phyloP scores from a whole-genome alignment of 1,284 basidiomycete species.

The Sporisorium reilianum region DNA sequence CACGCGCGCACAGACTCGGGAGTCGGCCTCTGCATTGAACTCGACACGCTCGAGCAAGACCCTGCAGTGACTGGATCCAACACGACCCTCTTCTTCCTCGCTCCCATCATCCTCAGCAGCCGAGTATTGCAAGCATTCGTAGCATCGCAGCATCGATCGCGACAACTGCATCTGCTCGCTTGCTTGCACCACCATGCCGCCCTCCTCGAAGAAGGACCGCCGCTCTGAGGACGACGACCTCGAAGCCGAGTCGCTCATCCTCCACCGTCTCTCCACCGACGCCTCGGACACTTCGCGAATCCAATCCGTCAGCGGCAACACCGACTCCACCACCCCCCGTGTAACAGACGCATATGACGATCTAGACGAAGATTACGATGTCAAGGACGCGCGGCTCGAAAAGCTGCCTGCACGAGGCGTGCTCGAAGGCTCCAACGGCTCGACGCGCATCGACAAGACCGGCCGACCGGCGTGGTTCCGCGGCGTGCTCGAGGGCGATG shows the following conservation, averaged over 20 bases:
- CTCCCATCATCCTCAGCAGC: too few species aligned
- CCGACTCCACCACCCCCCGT: conserved; percentile 13
- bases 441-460: conserved; percentile 55
- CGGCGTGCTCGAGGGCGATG: conserved; percentile 34
- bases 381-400: conserved; percentile 21
- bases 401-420: conserved; percentile 40
- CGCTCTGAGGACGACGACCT: conserved; percentile 41
- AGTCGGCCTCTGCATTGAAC: not conserved
- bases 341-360: conserved; percentile 50
- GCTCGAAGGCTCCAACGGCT: conserved; percentile 40
- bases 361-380: conserved; percentile 38
- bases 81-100: not conserved
- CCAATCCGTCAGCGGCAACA: conserved; percentile 18
- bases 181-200: conserved; percentile 5
- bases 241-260: conserved; percentile 52
- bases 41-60: conserved; percentile 1
- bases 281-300: conserved; percentile 30
- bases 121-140: too few species aligned
- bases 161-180: too few species aligned
- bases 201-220: conserved; percentile 26
- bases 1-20: not conserved
- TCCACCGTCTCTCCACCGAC: conserved; percentile 48
- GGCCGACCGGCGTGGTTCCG: conserved; percentile 60
- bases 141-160: not conserved
- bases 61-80: conserved; percentile 12